Evolutionary conservation across 1,284 basidiomycete genomes (phyloP).

Genomic region (Ceratobasidium sp.): DNA sequence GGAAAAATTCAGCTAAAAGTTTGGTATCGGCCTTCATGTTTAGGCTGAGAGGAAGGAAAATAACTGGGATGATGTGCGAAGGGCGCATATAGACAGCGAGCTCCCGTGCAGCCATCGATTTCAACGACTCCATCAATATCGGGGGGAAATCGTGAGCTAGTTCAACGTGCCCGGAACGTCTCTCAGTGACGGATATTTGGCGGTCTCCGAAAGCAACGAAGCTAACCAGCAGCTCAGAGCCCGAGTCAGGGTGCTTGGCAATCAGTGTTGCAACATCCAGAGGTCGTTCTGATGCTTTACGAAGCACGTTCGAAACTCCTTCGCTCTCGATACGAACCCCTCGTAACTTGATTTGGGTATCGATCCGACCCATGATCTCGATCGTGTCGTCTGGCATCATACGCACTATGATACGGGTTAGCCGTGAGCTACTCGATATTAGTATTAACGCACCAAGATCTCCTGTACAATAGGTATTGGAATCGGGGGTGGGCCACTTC

Average conservation of each 20-base stretch:
- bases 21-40: constrained; percentile 61
- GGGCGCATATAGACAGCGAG: constrained; percentile 62
- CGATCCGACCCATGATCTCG: constrained; percentile 62
- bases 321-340: constrained; percentile 62
- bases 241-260: constrained; percentile 57
- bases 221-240: constrained; percentile 57
- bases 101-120: constrained; percentile 52
- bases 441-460: constrained; percentile 51
- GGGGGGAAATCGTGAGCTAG: constrained; percentile 48
- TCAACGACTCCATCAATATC: constrained; percentile 52
- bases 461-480: constrained; percentile 59
- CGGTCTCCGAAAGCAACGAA: constrained; percentile 54
- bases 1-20: constrained; percentile 53
- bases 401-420: constrained; percentile 49
- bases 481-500: constrained; percentile 54
- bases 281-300: constrained; percentile 49
- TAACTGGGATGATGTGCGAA: constrained; percentile 57
- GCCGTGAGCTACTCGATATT: not conserved
- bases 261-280: constrained; percentile 57
- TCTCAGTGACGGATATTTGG: constrained; percentile 50
- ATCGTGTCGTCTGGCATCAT: constrained; percentile 62
- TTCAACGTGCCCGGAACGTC: constrained; percentile 52
- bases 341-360: constrained; percentile 62
- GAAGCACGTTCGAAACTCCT: constrained; percentile 59
- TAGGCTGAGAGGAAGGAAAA: constrained; percentile 57